These are phyloP conservation scores for Cutaneotrichosporon curvatum DNA, from an alignment of 1,284 basidiomycete species.

Conservation along the genomic window DNA sequence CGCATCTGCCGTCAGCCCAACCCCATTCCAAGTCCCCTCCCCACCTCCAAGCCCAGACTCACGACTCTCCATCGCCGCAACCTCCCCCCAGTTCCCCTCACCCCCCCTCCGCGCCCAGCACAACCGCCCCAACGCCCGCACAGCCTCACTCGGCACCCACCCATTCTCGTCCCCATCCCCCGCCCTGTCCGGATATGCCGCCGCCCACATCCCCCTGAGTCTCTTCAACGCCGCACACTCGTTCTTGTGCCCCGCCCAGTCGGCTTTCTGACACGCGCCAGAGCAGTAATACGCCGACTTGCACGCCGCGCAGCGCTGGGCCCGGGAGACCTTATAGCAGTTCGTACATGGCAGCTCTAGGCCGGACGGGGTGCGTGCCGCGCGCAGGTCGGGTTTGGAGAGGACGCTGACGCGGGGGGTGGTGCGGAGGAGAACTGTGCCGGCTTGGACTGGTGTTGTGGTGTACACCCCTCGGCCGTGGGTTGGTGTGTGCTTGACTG, in stretches of 20 bases:
- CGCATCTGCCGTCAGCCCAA: conserved; percentile 9
- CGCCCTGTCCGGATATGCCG: conserved; percentile 12
- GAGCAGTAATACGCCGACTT: conserved; percentile 65
- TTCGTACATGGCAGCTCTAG: too few species aligned
- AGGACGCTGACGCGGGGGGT: conserved; percentile 60
- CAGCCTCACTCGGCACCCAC: conserved; percentile 57
- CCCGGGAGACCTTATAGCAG: conserved; percentile 10
- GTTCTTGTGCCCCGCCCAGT: conserved; percentile 67
- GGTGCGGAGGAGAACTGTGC: conserved; percentile 54
- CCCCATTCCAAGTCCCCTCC: too few species aligned
- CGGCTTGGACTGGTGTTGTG: conserved; percentile 31
- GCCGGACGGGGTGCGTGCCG: conserved; percentile 55
- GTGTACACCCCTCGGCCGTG: conserved; percentile 35
- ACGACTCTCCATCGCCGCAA: conserved; percentile 71
- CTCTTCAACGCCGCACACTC: conserved; percentile 65
- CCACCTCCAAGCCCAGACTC: too few species aligned
- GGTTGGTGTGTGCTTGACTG: conserved; percentile 13
- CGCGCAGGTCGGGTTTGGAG: conserved; percentile 51
- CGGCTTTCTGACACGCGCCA: conserved; percentile 60
- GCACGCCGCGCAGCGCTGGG: conserved; percentile 65
- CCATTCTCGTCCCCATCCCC: conserved; percentile 23
- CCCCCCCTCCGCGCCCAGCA: conserved; percentile 61
- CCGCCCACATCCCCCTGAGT: conserved; percentile 18
- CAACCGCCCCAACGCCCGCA: conserved; percentile 67
- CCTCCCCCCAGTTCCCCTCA: conserved; percentile 49